A percentile compares a stretch with the other conserved stretches of the same genome.
Conservation (phyloP, 2,329 filamentous ascomycete genomes). For the Rhytidhysteron rufulum region DNA sequence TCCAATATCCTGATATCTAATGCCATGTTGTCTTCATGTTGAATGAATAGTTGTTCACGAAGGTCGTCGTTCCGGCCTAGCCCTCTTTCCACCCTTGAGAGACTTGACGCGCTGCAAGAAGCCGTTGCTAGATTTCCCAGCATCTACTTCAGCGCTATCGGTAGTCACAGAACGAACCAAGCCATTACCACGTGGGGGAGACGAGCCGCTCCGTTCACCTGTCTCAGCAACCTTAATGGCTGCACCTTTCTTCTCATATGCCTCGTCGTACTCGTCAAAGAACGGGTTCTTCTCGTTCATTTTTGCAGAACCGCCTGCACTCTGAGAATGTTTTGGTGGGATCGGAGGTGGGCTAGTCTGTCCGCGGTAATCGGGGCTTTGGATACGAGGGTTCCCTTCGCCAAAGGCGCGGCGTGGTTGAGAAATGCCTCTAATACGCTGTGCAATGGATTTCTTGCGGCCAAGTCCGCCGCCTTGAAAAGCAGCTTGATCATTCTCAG, state of each 20-base stretch:
- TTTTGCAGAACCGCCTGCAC: conserved; percentile 40
- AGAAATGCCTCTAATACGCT: conserved; percentile 83
- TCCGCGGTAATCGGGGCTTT: conserved; percentile 52
- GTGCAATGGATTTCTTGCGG: conserved; percentile 91
- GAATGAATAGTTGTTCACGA: background rate
- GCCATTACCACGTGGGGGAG: conserved; percentile 25
- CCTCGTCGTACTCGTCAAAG: conserved; percentile 72
- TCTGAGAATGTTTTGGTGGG: conserved; percentile 20
- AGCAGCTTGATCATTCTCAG: conserved; percentile 56
- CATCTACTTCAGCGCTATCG: conserved; percentile 24
- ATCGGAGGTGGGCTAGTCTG: conserved; percentile 16
- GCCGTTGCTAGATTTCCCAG: conserved; percentile 23
- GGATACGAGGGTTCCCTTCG: conserved; percentile 32
- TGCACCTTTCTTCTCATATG: conserved; percentile 61
- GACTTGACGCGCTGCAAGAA: conserved; percentile 37
- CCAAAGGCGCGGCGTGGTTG: conserved; percentile 61
- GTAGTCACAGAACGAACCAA: conserved; percentile 30
- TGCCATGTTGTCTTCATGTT: background rate
- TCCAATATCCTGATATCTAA: conserved; percentile 3
- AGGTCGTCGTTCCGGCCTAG: conserved; percentile 26
- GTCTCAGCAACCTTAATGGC: conserved; percentile 51
- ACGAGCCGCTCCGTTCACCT: conserved; percentile 18
- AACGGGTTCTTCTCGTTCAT: conserved; percentile 66
- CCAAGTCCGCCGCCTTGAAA: conserved; percentile 53
- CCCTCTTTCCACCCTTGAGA: conserved; percentile 32